Evolutionary conservation across 257 asterid species (phyloP), one percentile per base, ranked within the genome.

Genomic region (Nicotiana knightiana): DNA sequence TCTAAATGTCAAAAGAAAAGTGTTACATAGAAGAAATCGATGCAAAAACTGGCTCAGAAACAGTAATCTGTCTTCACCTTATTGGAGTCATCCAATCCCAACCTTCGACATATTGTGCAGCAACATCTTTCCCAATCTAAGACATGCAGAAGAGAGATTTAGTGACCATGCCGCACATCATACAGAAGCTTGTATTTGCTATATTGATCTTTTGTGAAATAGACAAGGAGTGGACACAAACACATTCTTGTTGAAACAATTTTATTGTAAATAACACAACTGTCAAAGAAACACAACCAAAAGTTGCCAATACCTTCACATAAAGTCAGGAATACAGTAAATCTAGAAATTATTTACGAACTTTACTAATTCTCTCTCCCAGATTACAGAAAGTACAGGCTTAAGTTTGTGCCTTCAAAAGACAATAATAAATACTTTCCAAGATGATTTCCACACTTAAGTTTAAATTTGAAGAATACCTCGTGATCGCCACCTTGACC

Each of bases 401-500:
- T 43, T 43, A 43, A 43, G 48, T 7, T 43, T 43, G 7, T 12
- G 21, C 59, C 59, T 30, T 58, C 78, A 21, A n/a, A 71, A 71
- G 57, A 71, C 59, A 71, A 67, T 9, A 67, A 35, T 67, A 18
- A 35, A 35, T 17, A 39, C 43, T 26, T 10, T 46, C 16, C 79
- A 48, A 46, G 8, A 26, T 73, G 43, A 48, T 13, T 46, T 71
- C 65, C 28, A 3, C 12, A 9, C 78, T 46, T 7, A 73, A 73
- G 12, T 51, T 73, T 26, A 48, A 43, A 48, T 73, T 48, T 73
- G 85, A 81, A 80, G 10, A 71, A 62, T 96, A 96, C 99, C 98
- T 94, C 97, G 68, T 96, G 99, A 91, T 96, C 99, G 84, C 99
- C 99, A 80, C 98, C 99, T 93, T 96, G 99, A 86, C 99, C 99